Evolutionary conservation across 257 asterid genomes (phyloP).

Genomic region (Penstemon barbatus): DNA sequence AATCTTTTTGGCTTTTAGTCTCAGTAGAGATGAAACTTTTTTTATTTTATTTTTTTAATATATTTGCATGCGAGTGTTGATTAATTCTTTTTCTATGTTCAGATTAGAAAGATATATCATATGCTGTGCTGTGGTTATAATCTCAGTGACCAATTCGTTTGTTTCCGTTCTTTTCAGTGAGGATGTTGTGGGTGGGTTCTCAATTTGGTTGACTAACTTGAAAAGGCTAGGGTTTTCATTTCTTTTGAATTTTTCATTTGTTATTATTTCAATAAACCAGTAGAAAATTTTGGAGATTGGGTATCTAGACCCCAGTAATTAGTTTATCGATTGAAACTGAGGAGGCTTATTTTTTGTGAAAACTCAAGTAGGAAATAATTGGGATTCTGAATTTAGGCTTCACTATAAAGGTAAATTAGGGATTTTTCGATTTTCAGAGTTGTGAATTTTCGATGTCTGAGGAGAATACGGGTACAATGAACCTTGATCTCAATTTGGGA

Average conservation of each 20-base stretch:
- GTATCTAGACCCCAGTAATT: slow-evolving; percentile 19
- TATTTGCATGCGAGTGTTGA: slow-evolving; percentile 22
- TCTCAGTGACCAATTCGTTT: slow-evolving; percentile 28
- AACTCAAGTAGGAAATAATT: slow-evolving; percentile 2
- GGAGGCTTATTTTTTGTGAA: background rate
- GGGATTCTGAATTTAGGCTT: slow-evolving; percentile 26
- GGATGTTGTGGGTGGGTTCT: slow-evolving; percentile 30
- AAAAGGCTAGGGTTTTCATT: slow-evolving; percentile 39
- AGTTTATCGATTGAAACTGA: background rate
- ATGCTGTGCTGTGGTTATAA: slow-evolving; percentile 17
- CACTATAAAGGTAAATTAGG: slow-evolving; percentile 15
- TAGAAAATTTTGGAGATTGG: slow-evolving; percentile 34
- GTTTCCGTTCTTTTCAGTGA: slow-evolving; percentile 29
- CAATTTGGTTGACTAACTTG: slow-evolving; percentile 37
- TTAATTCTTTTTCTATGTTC: slow-evolving; percentile 19
- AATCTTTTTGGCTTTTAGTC: slow-evolving; percentile 22
- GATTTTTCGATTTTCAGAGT: background rate
- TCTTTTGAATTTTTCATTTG: slow-evolving; percentile 8
- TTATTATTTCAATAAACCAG: slow-evolving; percentile 30
- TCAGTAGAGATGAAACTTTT: slow-evolving; percentile 26
- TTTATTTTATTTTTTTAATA: background rate
- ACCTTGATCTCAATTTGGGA: slow-evolving; percentile 94
- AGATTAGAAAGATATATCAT: background rate
- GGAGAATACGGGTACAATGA: slow-evolving; percentile 59
- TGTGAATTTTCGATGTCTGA: slow-evolving; percentile 72